Evolutionary conservation across 306 rosid genomes (phyloP).

Genomic region (Malus fusca): DNA sequence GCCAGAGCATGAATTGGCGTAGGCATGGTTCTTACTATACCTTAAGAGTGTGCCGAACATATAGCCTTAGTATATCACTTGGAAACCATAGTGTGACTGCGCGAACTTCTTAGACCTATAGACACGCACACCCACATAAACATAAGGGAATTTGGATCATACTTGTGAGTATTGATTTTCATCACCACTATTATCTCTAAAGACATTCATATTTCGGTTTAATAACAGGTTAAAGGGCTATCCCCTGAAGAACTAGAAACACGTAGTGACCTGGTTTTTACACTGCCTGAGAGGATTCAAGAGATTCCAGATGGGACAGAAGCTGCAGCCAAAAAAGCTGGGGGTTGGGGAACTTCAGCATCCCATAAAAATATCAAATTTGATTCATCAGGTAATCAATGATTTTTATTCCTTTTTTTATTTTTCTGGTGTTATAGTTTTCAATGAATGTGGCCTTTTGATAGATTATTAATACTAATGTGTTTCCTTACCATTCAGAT

Average conservation of each 20-base stretch:
- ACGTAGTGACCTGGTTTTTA: constrained; percentile 54
- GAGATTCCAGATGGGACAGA: constrained; percentile 70
- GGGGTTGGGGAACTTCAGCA: constrained; percentile 37
- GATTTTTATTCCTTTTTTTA: background rate
- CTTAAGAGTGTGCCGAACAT: background rate
- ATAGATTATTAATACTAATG: background rate
- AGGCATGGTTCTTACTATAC: background rate
- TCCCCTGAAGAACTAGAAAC: constrained; percentile 53
- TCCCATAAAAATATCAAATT: constrained; percentile 50
- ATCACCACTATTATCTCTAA: background rate
- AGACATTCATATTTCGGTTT: constrained; percentile 4
- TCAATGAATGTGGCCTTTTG: background rate
- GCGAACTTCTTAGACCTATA: background rate
- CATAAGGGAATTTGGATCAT: background rate
- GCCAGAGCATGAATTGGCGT: background rate
- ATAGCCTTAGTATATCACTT: background rate
- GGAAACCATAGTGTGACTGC: background rate
- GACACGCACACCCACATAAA: background rate
- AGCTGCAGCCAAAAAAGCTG: constrained; percentile 33
- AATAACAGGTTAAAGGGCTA: constrained; percentile 66
- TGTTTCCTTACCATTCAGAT: constrained; percentile 27
- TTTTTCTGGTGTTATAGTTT: background rate
- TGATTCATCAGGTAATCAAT: constrained; percentile 49
- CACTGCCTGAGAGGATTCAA: constrained; percentile 69
- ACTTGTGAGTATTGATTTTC: background rate